phyloP scores from a whole-genome alignment of 148 eudicot species.

The Rhododendron henanense region DNA sequence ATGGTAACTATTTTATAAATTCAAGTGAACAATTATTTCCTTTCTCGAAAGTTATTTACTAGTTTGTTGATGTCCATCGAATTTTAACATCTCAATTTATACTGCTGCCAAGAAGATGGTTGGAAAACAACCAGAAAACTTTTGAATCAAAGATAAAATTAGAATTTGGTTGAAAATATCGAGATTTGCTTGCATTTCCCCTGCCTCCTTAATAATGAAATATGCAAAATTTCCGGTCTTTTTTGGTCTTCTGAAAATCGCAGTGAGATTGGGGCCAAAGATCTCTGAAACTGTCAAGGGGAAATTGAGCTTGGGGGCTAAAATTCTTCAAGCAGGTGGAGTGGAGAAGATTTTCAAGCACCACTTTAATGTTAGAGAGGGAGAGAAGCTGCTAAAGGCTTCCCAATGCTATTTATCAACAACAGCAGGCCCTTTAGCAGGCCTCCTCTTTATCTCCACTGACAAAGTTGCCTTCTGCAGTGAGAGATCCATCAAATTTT shows the following conservation, averaged over 20 bases:
- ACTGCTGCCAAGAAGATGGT: not conserved
- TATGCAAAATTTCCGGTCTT: not conserved
- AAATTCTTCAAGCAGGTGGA: conserved; percentile 31
- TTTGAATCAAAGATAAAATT: not conserved
- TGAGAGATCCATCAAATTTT: conserved; percentile 34
- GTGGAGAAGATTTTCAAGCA: conserved; percentile 38
- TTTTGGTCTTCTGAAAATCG: not conserved
- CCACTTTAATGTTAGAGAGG: conserved; percentile 32
- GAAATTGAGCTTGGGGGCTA: conserved; percentile 41
- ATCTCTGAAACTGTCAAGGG: conserved; percentile 29
- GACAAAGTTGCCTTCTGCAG: conserved; percentile 51
- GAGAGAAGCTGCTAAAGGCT: conserved; percentile 42
- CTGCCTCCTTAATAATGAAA: not conserved
- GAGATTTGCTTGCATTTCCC: not conserved
- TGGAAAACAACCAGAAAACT: not conserved
- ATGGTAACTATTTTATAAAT: not conserved
- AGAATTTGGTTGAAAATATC: not conserved
- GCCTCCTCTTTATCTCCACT: conserved; percentile 47
- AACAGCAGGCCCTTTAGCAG: conserved; percentile 50
- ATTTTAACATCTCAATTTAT: not conserved
- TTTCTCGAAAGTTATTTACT: not conserved
- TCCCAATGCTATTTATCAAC: conserved; percentile 45
- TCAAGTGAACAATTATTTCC: not conserved
- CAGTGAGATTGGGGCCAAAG: conserved; percentile 26
- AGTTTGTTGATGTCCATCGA: not conserved